Conservation (phyloP, 306 rosid genomes). For the Cicer yamashitae region DNA sequence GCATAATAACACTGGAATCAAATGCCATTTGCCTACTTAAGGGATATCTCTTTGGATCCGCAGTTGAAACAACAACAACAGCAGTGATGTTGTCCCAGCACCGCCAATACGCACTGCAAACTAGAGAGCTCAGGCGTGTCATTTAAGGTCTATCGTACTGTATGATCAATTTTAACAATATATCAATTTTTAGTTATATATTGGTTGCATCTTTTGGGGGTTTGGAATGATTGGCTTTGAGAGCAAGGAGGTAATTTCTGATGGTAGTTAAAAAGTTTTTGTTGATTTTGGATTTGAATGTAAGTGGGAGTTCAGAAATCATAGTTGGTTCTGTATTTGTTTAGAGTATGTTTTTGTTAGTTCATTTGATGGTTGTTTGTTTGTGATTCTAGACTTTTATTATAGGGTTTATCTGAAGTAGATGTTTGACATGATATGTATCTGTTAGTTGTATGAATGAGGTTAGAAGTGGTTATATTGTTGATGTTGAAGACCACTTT, state of each 20-base stretch:
- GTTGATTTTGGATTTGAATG: conserved; percentile 37
- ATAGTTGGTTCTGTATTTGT: conserved; percentile 19
- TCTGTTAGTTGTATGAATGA: conserved; percentile 18
- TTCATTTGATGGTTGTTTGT: conserved; percentile 26
- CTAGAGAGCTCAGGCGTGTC: no score
- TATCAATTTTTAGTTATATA: not conserved
- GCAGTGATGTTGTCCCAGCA: conserved; percentile 29
- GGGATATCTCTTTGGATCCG: conserved; percentile 85
- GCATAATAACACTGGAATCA: not conserved
- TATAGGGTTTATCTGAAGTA: not conserved
- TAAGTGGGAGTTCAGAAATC: conserved; percentile 32
- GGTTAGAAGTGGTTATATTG: conserved; percentile 35
- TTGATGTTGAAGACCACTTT: not conserved
- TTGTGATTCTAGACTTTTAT: conserved; percentile 24
- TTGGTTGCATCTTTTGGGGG: conserved; percentile 15
- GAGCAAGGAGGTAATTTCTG: conserved; percentile 36
- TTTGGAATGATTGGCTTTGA: conserved; percentile 19
- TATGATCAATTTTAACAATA: no score
- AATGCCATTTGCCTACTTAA: conserved; percentile 63
- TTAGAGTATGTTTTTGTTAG: not conserved
- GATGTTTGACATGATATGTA: conserved; percentile 20
- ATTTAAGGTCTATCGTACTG: no score
- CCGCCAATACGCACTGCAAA: no score
- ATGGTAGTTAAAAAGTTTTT: conserved; percentile 12
- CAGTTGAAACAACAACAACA: conserved; percentile 64